A percentile compares a stretch with the other conserved stretches of the same genome.
These are phyloP conservation scores for Alnus rubra DNA, from an alignment of 306 rosid species.

Conservation along the genomic window DNA sequence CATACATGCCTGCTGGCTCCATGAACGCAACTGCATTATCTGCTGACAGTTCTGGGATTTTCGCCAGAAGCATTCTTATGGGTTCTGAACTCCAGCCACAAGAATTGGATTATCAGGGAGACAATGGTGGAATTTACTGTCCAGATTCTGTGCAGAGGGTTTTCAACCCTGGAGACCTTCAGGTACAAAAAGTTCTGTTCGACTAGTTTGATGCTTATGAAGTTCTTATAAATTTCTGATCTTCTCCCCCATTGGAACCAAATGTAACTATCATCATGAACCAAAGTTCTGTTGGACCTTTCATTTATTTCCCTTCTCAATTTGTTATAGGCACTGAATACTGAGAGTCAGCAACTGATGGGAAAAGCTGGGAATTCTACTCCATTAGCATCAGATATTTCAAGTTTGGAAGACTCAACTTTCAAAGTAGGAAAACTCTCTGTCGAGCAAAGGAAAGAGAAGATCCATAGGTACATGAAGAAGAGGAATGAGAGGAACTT, in stretches of 20 bases:
- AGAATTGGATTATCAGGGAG: conserved; percentile 83
- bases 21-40: conserved; percentile 53
- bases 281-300: neutral
- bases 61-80: conserved; percentile 53
- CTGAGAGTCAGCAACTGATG: conserved; percentile 66
- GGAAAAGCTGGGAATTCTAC: conserved; percentile 60
- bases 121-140: conserved; percentile 65
- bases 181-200: conserved; percentile 51
- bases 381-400: conserved; percentile 69
- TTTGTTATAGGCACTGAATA: conserved; percentile 52
- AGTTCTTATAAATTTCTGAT: conserved; percentile 11
- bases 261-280: neutral
- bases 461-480: conserved; percentile 96
- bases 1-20: conserved; percentile 59
- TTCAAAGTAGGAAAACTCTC: conserved; percentile 91
- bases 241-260: conserved; percentile 4
- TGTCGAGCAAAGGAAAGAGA: conserved; percentile 88
- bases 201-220: neutral
- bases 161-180: conserved; percentile 74
- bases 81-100: conserved; percentile 72
- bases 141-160: conserved; percentile 62
- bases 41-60: conserved; percentile 61
- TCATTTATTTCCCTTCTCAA: neutral
- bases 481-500: conserved; percentile 91
- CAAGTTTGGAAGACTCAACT: conserved; percentile 74